Conservation (phyloP, 179 eudicot species). For the Carnegiea gigantea region DNA sequence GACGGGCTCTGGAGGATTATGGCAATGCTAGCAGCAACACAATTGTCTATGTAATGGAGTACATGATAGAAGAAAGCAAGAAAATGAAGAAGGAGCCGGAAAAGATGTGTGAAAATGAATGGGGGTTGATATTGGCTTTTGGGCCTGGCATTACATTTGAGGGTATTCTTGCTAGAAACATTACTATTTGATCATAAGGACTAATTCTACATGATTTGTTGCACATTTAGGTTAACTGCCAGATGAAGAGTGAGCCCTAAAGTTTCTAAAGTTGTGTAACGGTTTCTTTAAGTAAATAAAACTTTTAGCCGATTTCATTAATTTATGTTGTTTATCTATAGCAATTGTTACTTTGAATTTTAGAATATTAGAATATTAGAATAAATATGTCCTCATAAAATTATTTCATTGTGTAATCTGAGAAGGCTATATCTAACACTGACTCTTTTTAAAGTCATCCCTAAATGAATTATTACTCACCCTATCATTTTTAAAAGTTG, state of each 20-base stretch:
- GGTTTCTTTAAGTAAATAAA: slow-evolving; percentile 8
- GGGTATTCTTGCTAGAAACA: slow-evolving; percentile 86
- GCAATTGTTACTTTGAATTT: too few relatives aligned
- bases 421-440: too few relatives aligned
- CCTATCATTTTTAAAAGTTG: too few relatives aligned
- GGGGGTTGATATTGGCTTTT: slow-evolving; percentile 95
- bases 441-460: too few relatives aligned
- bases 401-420: too few relatives aligned
- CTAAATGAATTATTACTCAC: too few relatives aligned
- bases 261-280: slow-evolving; percentile 11
- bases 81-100: slow-evolving; percentile 35
- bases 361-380: too few relatives aligned
- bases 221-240: neutral
- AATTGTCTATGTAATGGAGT: slow-evolving; percentile 91
- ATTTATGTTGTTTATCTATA: too few relatives aligned
- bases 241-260: slow-evolving; percentile 4
- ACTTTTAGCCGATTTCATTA: neutral
- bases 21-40: slow-evolving; percentile 97
- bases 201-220: neutral
- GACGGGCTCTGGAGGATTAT: slow-evolving; percentile 78
- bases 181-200: slow-evolving; percentile 33
- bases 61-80: slow-evolving; percentile 60
- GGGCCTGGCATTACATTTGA: slow-evolving; percentile 96
- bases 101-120: slow-evolving; percentile 42
- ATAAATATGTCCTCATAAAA: too few relatives aligned